These are phyloP conservation scores for Lipomyces chichibuensis DNA, from an alignment of 805 yeast genomes.

Conservation along the genomic window DNA sequence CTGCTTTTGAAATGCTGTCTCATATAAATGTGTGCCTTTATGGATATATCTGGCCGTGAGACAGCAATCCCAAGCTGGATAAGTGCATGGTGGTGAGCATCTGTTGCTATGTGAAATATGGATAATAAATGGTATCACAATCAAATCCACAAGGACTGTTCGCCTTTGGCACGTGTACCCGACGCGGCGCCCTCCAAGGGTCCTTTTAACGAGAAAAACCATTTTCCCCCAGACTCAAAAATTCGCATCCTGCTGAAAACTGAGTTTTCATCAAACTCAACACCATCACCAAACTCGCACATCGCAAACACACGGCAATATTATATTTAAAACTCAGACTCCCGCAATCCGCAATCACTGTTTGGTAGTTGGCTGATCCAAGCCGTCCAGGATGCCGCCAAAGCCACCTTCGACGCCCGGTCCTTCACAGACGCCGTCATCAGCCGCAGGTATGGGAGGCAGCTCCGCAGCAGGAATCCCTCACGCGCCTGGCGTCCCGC, in stretches of 20 bases:
- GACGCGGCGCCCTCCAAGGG: not conserved
- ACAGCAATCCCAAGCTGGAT: not conserved
- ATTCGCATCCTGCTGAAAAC: not conserved
- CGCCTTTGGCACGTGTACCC: not conserved
- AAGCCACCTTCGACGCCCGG: conserved; percentile 27
- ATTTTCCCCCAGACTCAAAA: not conserved
- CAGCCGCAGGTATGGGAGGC: not conserved
- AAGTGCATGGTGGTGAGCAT: not conserved
- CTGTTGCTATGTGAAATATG: not conserved
- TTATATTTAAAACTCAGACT: not conserved
- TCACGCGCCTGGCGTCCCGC: not conserved
- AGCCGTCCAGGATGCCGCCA: conserved; percentile 20
- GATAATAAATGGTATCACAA: not conserved
- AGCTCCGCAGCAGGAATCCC: not conserved
- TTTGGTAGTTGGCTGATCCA: not conserved
- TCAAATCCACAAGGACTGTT: not conserved
- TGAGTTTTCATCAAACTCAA: not conserved
- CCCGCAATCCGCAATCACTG: not conserved
- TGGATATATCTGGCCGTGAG: not conserved
- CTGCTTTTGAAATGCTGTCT: not conserved
- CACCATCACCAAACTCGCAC: not conserved
- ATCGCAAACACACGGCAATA: not conserved
- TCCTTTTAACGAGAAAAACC: not conserved
- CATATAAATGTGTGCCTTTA: not conserved
- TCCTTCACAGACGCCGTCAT: conserved; percentile 12